Conservation (phyloP, 1,284 basidiomycete species). For the Cystobasidium pallidum region DNA sequence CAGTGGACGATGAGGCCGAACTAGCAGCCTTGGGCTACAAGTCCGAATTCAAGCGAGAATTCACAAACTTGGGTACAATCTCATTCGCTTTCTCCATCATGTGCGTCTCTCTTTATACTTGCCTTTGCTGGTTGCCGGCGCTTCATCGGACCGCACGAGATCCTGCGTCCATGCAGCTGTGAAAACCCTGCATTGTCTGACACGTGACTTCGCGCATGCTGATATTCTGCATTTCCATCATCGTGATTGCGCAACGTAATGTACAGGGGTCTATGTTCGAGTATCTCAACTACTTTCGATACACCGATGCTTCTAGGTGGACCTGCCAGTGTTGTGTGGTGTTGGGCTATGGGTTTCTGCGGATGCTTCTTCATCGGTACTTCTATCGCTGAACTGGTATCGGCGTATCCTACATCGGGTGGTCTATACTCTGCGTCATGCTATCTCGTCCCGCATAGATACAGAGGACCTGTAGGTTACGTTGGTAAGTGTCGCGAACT, state of each 20-base stretch:
- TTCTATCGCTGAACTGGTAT: conserved; percentile 59
- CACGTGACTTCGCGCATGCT: conserved; percentile 21
- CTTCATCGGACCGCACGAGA: too few relatives aligned
- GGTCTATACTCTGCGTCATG: conserved; percentile 72
- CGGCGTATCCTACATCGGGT: conserved; percentile 79
- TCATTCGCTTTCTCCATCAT: conserved; percentile 78
- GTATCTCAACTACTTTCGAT: conserved; percentile 78
- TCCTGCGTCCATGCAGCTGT: conserved; percentile 17
- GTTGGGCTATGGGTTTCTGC: conserved; percentile 65
- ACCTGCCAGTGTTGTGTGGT: conserved; percentile 73
- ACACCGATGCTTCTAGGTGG: conserved; percentile 75
- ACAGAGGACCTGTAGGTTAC: conserved; percentile 66
- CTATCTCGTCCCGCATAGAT: conserved; percentile 68
- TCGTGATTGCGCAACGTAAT: background rate
- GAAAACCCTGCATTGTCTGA: conserved; percentile 5
- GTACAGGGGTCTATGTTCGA: conserved; percentile 71
- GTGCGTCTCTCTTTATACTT: conserved; percentile 57
- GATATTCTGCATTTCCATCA: background rate
- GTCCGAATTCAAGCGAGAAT: conserved; percentile 70
- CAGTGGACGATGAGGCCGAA: conserved; percentile 33
- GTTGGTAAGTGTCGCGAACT: conserved; percentile 66
- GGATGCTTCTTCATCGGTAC: conserved; percentile 58
- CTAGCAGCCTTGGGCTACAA: conserved; percentile 43
- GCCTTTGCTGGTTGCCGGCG: background rate
- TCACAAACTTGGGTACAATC: conserved; percentile 75